Evolutionary conservation across 2,329 filamentous ascomycete genomes (phyloP), one percentile per base, ranked within the genome.

Genomic region (Cladosporium sp.): DNA sequence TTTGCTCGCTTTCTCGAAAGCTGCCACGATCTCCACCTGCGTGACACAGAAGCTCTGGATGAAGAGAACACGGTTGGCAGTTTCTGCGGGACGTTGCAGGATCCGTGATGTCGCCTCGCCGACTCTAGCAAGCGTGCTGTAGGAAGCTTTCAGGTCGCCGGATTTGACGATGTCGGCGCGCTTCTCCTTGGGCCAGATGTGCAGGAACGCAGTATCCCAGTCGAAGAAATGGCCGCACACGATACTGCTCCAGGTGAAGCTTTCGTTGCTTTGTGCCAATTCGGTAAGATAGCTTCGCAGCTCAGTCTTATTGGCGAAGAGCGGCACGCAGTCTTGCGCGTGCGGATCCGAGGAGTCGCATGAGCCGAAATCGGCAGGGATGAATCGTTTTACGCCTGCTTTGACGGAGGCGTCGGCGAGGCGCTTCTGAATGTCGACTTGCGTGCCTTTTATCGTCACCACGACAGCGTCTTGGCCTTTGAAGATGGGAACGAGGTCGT

Each of bases 171-270:
- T 76, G 0, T 74, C 80, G 1, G 79, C 82, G 0, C 75, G 82
- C 61, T 80, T 80, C 34, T 73, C 72, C 9, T 73, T 62, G 42
- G 80, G 66, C 60, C 84, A 75, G 60, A 85, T 77, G 38, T 82
- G 82, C 1, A 85, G 67, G 60, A 83, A 79, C 1, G 79, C 78
- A 39, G 86, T 73, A 14, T 78, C 78, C 82, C 80, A 84, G 66
- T 88, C 85, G 67, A 88, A 85, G 70, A 88, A 84, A 2, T 81
- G 73, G 0, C 84, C 83, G 8, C 75, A 81, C 3, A 84, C 78
- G 14, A 88, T 68, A 2, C 76, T 81, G 1, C 83, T 87, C 85
- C 85, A 88, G 30, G 75, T 79, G 62, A 88, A 80, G 0, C 64
- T 70, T 12, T 62, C 19, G 69, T 40, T 74, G 72, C 64, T 79